Evolutionary conservation across 148 eudicot genomes (phyloP).

Genomic region (Mesembryanthemum crystallinum): DNA sequence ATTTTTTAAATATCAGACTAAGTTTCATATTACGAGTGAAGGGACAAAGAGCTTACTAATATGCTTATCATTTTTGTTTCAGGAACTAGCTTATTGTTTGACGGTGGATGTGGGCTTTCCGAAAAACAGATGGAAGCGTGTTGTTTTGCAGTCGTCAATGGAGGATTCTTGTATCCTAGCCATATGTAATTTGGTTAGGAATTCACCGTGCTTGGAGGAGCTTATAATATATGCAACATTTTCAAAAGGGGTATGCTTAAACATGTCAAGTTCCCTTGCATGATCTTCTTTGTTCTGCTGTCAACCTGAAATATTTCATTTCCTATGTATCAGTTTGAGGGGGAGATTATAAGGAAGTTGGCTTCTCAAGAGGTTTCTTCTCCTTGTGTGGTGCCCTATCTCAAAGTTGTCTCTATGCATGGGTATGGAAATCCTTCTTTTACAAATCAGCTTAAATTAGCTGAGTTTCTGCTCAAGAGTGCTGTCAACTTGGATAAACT

Average conservation of each 20-base stretch:
- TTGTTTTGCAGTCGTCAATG: neutral
- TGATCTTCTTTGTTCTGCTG: neutral
- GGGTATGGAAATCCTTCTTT: neutral
- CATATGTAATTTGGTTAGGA: neutral
- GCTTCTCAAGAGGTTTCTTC: neutral
- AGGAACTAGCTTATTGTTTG: no score
- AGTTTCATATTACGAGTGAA: no score
- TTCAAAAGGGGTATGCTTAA: neutral
- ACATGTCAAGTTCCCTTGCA: no score
- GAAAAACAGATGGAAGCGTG: conserved; percentile 2
- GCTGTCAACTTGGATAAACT: neutral
- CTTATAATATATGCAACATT: neutral
- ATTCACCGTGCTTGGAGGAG: conserved; percentile 4
- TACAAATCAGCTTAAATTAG: neutral
- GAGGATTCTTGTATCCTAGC: neutral
- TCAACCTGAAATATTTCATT: no score
- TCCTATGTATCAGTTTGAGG: no score
- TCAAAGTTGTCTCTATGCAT: conserved; percentile 3
- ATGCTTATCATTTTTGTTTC: no score
- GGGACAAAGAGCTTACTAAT: no score
- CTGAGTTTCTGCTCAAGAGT: conserved; percentile 10
- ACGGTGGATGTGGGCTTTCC: neutral
- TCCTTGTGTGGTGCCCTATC: conserved; percentile 16
- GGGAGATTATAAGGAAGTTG: no score
- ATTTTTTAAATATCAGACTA: no score